A percentile compares a stretch with the other conserved stretches of the same genome.
These are phyloP conservation scores for Candida piceae DNA, from an alignment of 805 yeast genomes.

Conservation along the genomic window DNA sequence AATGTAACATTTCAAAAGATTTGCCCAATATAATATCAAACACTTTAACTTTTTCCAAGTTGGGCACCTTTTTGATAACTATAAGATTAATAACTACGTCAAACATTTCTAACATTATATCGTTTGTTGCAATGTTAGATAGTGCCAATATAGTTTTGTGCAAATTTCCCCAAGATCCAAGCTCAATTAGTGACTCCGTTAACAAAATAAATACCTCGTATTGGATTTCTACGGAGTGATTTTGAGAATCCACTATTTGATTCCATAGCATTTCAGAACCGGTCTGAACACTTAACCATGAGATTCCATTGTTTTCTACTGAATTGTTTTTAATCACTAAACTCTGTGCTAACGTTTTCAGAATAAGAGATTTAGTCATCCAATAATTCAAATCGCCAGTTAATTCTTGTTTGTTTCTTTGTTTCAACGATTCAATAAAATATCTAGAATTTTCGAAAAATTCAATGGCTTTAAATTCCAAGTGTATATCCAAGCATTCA, in stretches of 20 bases:
- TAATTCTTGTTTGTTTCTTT: neutral
- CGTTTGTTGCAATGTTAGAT: neutral
- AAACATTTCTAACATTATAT: neutral
- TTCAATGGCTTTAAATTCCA: neutral
- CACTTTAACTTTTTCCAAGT: neutral
- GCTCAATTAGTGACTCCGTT: slow-evolving; percentile 1
- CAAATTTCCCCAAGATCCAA: slow-evolving; percentile 1
- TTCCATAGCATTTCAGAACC: neutral
- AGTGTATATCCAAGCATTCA: neutral
- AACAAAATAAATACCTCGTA: neutral
- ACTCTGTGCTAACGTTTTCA: slow-evolving; percentile 1
- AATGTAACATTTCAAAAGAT: neutral
- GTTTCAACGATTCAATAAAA: neutral
- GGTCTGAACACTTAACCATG: neutral
- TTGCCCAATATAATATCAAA: slow-evolving; percentile 1
- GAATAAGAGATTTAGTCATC: neutral
- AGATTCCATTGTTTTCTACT: neutral
- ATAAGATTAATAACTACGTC: neutral
- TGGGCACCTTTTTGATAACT: neutral
- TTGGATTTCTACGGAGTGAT: slow-evolving; percentile 2
- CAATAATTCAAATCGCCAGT: neutral
- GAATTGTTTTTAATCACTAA: neutral
- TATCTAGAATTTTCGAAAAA: neutral
- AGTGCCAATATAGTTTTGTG: neutral
- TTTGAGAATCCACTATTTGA: neutral